Evolutionary conservation across 208 protist genomes (phyloP), one percentile per base, ranked within the genome.

Genomic region (Leishmania lainsoni): DNA sequence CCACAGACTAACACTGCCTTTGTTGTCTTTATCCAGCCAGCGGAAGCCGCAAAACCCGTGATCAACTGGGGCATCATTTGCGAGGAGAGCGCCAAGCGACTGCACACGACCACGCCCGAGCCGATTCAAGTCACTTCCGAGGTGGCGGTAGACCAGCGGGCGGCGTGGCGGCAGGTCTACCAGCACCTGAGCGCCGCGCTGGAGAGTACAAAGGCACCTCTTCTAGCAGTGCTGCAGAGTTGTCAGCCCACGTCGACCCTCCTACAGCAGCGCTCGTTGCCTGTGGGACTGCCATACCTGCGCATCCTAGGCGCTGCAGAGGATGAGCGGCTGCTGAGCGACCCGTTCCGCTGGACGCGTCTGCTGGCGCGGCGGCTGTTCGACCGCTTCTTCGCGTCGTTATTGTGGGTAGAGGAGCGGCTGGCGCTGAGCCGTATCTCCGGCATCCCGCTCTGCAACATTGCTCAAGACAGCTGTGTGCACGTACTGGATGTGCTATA

Each of bases 401-500:
- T 89, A 9, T 80, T 96, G 54, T 97, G 93, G 93, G 87, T 96
- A 39, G 91, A 97, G 81, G 93, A 98, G 85, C 90, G 92, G 8
- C 77, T 98, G 45, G 87, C 91, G 58, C 87, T 96, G 86, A 96
- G 93, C 68, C 88, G 95, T 39, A 16, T 95, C 56, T 87, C 92
- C 4, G 87, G 88, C n/a, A 91, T 98, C 45, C 95, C 95, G 63
- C 65, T 97, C 3, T 97, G 95, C 84, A 98, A 98, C 83, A 84
- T 98, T 26, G 89, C 85, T 16, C 91, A 95, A 76, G 95, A 98
- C 82, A 95, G 91, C 76, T 94, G 92, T 78, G 92, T 93, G 86
- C 92, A 95, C 79, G 92, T 89, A 45, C 88, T 96, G 59, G 95
- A 98, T 76, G 91, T 96, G 3, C 87, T 98, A 58, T 98, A 92